phyloP scores from a whole-genome alignment of 805 yeast species.

The Starmera pachycereana region DNA sequence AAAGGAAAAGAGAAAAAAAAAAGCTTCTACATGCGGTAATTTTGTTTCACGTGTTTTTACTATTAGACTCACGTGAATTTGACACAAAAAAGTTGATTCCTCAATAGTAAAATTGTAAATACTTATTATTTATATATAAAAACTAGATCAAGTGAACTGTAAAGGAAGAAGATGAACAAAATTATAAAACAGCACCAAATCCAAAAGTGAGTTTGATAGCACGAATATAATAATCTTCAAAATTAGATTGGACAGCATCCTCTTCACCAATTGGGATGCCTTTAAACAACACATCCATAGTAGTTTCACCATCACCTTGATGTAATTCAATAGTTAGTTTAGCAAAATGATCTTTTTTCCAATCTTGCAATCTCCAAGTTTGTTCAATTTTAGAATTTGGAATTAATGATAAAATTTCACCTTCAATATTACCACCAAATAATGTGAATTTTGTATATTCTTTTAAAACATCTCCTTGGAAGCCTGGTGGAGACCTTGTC shows the following conservation, averaged over 20 bases:
- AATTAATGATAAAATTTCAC: slow-evolving; percentile 53
- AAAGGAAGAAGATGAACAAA: too few relatives aligned
- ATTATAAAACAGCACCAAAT: slow-evolving; percentile 78
- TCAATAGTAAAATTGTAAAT: too few relatives aligned
- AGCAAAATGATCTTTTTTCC: slow-evolving; percentile 84
- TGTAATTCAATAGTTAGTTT: slow-evolving; percentile 52
- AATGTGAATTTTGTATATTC: slow-evolving; percentile 57
- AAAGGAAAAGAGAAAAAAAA: too few relatives aligned
- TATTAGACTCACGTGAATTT: too few relatives aligned
- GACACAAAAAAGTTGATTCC: too few relatives aligned
- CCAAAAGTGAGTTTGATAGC: slow-evolving; percentile 91
- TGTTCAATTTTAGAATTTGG: slow-evolving; percentile 51
- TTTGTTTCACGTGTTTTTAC: too few relatives aligned
- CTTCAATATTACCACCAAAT: slow-evolving; percentile 82
- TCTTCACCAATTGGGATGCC: slow-evolving; percentile 97
- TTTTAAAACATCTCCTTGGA: slow-evolving; percentile 33
- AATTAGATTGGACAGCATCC: slow-evolving; percentile 73
- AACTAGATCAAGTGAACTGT: too few relatives aligned
- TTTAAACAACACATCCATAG: slow-evolving; percentile 62
- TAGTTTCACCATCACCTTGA: slow-evolving; percentile 80
- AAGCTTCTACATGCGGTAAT: too few relatives aligned
- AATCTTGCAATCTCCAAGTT: slow-evolving; percentile 80
- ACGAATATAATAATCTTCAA: slow-evolving; percentile 81
- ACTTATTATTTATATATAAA: too few relatives aligned
- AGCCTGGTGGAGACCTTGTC: slow-evolving; percentile 62